Base-by-base conservation (phyloP, 768 basidiomycete genomes). In the Paxillus ammoniavirescens region DNA sequence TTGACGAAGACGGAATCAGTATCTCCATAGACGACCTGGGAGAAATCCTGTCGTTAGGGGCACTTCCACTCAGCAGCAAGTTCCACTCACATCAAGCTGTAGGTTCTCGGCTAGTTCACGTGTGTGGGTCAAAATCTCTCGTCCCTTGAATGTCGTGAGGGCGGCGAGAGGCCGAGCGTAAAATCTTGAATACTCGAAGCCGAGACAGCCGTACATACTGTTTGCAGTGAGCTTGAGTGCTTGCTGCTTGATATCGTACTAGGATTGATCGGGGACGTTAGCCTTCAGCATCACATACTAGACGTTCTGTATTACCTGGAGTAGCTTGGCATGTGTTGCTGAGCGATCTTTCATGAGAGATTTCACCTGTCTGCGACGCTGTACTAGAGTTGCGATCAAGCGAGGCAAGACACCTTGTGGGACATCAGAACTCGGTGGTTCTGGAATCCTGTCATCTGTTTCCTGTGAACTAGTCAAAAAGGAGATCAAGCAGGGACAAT, bases 131-230 rank as follows among this genome's bases (percentile, higher is more conserved):
- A 99, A 69, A 64, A 98, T 98, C 72, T 98, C 94, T 70, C 97
- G 87, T 63, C 97, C 97, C 70, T 96, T 98, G 82, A 84, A 94
- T 0, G 97, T 99, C 18, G 95, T 98, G 45, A 99, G 80, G 42
- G 97, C 93, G 14, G 97, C 97, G n/a, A 99, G 83, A 0, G 95
- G 93, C 41, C 92, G 82, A 18, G 97, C 97, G 60, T 94, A 98
- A 77, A 98, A 98, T 47, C 97, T 78, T 9, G 97, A 98, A 61
- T 93, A 90, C 65, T 95, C 93, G 67, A 98, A 98, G 45, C 97
- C 97, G 18, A 99, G 86, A 77, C 97, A 99, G 15, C 97, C 97
- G 70, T 99, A 99, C 97, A 98, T 99, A 78, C 92, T 95, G 75
- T 99, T 98, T 46, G 97, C 97, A 4, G 97, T 99, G 33, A 98